Base-by-base conservation (phyloP, 1,139 yeast species). In the Geotrichum siamense region DNA sequence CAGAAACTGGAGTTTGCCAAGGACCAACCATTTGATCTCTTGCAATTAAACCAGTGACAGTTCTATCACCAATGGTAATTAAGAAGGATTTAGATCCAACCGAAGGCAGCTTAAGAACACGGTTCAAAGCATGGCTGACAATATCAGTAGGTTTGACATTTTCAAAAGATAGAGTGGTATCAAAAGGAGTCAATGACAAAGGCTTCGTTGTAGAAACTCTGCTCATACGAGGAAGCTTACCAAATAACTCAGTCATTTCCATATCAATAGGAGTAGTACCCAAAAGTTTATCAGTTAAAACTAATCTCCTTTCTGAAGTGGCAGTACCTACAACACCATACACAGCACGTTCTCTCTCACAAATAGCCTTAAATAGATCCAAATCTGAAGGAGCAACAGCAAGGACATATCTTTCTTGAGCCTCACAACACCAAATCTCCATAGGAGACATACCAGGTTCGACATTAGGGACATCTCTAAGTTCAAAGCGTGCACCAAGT, bases 391-490 rank as follows among this genome's bases (percentile, higher is more conserved):
- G 87, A 10, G 89, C 76, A 51, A 91, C 94, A 52, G 95, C 98
- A 59, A 93, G 67, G 23, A 93, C 98, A 60, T 89, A 93, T 65
- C 99, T 79, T 66, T 93, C 99, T 69, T 93, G 99, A 4, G 98
- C 93, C 68, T 93, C 99, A 59, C 94, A 89, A 76, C 99, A 93
- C 99, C 99, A 93, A 55, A 93, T 87, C 69, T 93, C 98, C 95
- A 91, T 85, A 44, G 99, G 97, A 8, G 97, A 89, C 97, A 93
- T 87, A 47, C 97, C 95, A 39, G 96, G 95, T 65, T 93, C 99
- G 53, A 87, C 76, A 30, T 89, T 81, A 47, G 94, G 77, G 47
- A 93, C 82, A 47, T 89, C 84, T 67, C 99, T 80, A 51, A 93
- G 75, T 63, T 93, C 96, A 54, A 93, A 91, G 53, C 64, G 74